Base-by-base conservation (phyloP, 805 yeast species). In the Lipomyces lipofer region DNA sequence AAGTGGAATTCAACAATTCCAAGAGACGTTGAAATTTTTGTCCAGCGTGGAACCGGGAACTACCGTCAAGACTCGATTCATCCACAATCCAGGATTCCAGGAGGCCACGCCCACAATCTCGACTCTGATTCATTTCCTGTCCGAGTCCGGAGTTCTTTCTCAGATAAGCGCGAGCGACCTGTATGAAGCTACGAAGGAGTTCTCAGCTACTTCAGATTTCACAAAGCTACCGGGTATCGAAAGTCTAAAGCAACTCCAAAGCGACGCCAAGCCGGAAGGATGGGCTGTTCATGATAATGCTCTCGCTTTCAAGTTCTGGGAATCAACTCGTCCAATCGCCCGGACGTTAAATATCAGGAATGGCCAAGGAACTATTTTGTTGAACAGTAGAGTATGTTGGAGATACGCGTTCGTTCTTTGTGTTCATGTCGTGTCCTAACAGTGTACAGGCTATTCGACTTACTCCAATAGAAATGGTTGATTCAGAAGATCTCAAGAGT, bases 211-310 rank as follows among this genome's bases (percentile, higher is more conserved):
- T 1, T 42, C 32, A 12, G 57, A 60, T 35, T 56, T 52, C 46
- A 47, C 19, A n/a, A 46, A 44, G 39, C 27, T 60, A 35, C 60
- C 60, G 24, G 47, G 45, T 15, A 15, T 52, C 15, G 52, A 52
- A 27, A 27, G 24, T 13, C 24, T 39, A 4, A 8, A n/a, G 2
- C 36, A 43, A 17, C 9, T 43, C 27, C 49, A 33, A 35, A 27
- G 45, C 21, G 46, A 49, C 19, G 40, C 43, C 10, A 55, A 47
- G 32, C 19, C 48, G 4, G 51, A 45, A 5, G 62, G 62, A n/a
- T 58, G 62, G 62, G 49, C 59, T 1, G 35, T 51, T 15, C 60
- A 60, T 15, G 62, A 58, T 43, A 47, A 51, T 28, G 43, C 38
- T 3, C 49, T 15, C 25, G 60, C 62, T 7, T 40, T 54, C 17